Evolutionary conservation across 2,329 filamentous ascomycete species (phyloP), one percentile per base, ranked within the genome.

Genomic region (Aspergillus fischeri): DNA sequence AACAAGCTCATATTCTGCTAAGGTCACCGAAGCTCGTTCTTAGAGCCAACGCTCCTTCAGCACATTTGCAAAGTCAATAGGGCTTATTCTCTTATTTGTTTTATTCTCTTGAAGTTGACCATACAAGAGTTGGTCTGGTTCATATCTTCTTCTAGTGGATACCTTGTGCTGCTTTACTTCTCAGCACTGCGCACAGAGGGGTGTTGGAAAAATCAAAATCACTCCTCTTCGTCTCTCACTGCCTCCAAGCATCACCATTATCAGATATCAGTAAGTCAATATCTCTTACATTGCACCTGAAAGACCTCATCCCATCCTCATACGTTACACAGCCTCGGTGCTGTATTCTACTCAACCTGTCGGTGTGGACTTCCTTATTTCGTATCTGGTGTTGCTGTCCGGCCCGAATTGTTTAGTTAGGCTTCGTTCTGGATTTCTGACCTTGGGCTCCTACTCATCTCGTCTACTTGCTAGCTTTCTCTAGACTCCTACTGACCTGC

Each of bases 1-100:
- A 14, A 21, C 51, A 24, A 60, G 59, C 53, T 41, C 49, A 57
- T 59, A 61, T 32, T 51, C 47, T 45, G n/a, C 49, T 29, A 52
- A 51, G 27, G 49, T 42, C 53, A n/a, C 41, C 52, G 47, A 42
- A 52, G 41, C 50, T 50, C 49, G 9, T 54, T n/a, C 38, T 28
- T 45, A 49, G 29, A 9, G 42, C 45, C 51, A 53, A 35, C 45
- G 47, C 38, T 28, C 50, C 49, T 17, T 48, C 42, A 52, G 50
- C 27, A 32, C 42, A 54, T 25, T 35, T 54, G 52, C 28, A 29
- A 24, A 48, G 41, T 42, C 45, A 48, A 55, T 57, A 55, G 49
- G 57, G 29, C 49, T 24, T 41, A 27, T 25, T 20, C 11, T 27
- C 53, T 55, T 14, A 42, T 54, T 21, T 17, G 35, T 29, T 54